phyloP scores from a whole-genome alignment of 1,139 yeast genomes.

The Hyphopichia khmerensis region DNA sequence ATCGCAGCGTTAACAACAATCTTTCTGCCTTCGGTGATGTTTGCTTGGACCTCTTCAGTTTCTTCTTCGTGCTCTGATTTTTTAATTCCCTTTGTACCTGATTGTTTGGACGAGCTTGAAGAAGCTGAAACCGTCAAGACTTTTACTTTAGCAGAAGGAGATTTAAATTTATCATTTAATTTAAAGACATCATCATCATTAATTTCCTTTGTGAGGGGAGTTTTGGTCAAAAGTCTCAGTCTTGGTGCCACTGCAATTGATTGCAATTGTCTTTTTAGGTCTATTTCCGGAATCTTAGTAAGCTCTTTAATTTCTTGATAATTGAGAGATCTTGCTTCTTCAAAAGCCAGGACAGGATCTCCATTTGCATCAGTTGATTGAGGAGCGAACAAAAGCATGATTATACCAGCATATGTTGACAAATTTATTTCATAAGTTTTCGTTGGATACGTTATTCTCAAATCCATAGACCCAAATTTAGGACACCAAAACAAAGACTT shows the following conservation, averaged over 20 bases:
- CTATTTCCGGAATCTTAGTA: slow-evolving; percentile 73
- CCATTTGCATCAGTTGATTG: slow-evolving; percentile 47
- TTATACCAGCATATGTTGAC: slow-evolving; percentile 77
- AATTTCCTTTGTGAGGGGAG: slow-evolving; percentile 75
- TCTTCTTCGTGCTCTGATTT: slow-evolving; percentile 41
- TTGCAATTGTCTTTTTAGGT: slow-evolving; percentile 73
- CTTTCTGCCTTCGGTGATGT: slow-evolving; percentile 45
- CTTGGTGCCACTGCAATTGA: slow-evolving; percentile 86
- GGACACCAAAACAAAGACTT: slow-evolving; percentile 83
- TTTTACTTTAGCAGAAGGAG: slow-evolving; percentile 72
- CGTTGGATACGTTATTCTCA: slow-evolving; percentile 63
- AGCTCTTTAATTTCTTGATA: slow-evolving; percentile 61
- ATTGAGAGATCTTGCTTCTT: slow-evolving; percentile 38
- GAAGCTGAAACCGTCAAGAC: slow-evolving; percentile 65
- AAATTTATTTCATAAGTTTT: slow-evolving; percentile 77
- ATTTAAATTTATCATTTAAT: slow-evolving; percentile 69
- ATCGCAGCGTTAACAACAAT: slow-evolving; percentile 83
- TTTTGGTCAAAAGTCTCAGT: slow-evolving; percentile 67
- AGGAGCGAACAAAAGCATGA: slow-evolving; percentile 70
- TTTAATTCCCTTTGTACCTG: slow-evolving; percentile 30
- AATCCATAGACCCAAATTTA: slow-evolving; percentile 77
- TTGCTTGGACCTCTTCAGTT: slow-evolving; percentile 31
- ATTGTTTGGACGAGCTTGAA: slow-evolving; percentile 8
- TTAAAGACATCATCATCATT: slow-evolving; percentile 61
- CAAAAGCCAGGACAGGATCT: slow-evolving; percentile 38